Base-by-base conservation (phyloP, 2,329 filamentous ascomycete species). In the Myriosclerotinia duriaeana region DNA sequence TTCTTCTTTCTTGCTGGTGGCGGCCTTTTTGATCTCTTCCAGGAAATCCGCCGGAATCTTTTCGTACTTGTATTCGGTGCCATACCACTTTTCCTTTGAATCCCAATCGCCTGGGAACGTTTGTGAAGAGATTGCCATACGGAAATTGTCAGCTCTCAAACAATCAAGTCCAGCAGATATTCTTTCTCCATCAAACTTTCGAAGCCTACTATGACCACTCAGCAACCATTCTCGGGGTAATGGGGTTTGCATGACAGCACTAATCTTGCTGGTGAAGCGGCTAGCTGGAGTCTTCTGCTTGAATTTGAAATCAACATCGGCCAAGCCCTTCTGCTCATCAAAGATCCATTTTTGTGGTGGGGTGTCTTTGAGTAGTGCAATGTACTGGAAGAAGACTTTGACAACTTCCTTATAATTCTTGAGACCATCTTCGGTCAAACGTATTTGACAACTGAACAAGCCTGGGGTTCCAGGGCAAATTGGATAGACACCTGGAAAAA, bases 21-120 rank as follows among this genome's bases (percentile, higher is more conserved):
- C 82, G 1, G 92, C 91, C 68, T 84, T 79, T 64, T 85, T 82
- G 69, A 97, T 83, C 61, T 92, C 88, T 14, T 83, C 80, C 76
- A 96, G 81, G 72, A 97, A 89, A 22, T 93, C 87, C 17, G 83
- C 76, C 0, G 93, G 88, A 46, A 99, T 91, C 75, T 87, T 89
- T 75, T 96, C 90, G 42, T 89, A 84, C 70, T 87, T 91, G 79
- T 97, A 96, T 75, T 98, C 93, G 0, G 95, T 99, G 11, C 94
- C 94, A 73, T 99, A 99, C 95, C 95, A 99, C 76, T 93, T 92
- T 80, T 99, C 95, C 75, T 90, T 96, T 76, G 89, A 80, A 71
- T 96, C 85, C 91, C 92, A 97, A 62, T 87, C 84, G 0, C 92
- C 93, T 0, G 93, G 93, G 71, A 89, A 90, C 11, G 91, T 89